Conservation (phyloP, 345 rosid species). For the Pugionium cornutum region DNA sequence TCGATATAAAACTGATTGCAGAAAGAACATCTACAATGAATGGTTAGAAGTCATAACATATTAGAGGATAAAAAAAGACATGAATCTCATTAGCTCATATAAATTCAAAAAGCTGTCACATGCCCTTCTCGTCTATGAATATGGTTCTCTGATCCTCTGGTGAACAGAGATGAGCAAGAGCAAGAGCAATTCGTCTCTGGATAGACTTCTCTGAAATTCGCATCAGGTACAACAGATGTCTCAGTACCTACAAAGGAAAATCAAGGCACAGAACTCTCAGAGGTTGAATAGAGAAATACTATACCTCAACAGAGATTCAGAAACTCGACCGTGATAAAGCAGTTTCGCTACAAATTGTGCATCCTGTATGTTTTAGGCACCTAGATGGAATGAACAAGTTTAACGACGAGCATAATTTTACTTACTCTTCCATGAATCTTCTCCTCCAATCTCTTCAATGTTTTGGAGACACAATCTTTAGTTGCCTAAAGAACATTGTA, state of each 20-base stretch:
- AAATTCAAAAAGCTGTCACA: slow-evolving; percentile 32
- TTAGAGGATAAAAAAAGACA: slow-evolving; percentile 1
- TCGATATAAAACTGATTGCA: slow-evolving; percentile 14
- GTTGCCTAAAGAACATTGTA: slow-evolving; percentile 66
- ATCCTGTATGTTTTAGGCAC: slow-evolving; percentile 14
- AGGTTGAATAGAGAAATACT: slow-evolving; percentile 10
- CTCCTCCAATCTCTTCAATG: slow-evolving; percentile 94
- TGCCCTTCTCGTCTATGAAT: slow-evolving; percentile 83
- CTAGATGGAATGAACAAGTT: slow-evolving; percentile 5
- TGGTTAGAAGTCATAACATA: not conserved
- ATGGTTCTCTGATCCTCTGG: slow-evolving; percentile 83
- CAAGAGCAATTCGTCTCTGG: slow-evolving; percentile 85
- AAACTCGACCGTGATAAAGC: slow-evolving; percentile 17
- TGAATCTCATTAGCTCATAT: slow-evolving; percentile 5
- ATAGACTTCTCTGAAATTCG: slow-evolving; percentile 79
- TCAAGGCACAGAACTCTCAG: slow-evolving; percentile 24
- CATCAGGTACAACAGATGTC: slow-evolving; percentile 82
- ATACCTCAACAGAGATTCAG: not conserved
- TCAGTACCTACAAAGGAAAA: slow-evolving; percentile 65
- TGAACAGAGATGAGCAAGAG: slow-evolving; percentile 95
- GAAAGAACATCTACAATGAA: slow-evolving; percentile 28
- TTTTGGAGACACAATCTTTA: slow-evolving; percentile 96
- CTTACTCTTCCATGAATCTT: slow-evolving; percentile 94
- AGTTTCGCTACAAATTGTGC: slow-evolving; percentile 19
- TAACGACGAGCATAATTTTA: slow-evolving; percentile 24